phyloP scores from a whole-genome alignment of 2,329 filamentous ascomycete genomes.

The Ceratocystis colombiana region DNA sequence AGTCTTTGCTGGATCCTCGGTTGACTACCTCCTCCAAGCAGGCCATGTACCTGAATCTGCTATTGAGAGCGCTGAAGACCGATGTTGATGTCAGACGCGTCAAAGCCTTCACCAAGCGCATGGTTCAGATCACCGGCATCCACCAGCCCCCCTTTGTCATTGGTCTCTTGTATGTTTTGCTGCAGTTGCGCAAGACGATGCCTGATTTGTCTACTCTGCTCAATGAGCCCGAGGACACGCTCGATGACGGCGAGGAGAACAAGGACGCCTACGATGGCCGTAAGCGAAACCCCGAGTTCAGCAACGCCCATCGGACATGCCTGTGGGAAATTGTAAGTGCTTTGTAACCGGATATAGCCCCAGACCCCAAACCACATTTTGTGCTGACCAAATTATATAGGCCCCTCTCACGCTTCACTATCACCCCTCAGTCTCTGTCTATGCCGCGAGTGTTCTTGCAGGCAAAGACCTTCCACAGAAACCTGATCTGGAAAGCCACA shows the following conservation, averaged over 20 bases:
- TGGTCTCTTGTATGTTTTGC: constrained; percentile 80
- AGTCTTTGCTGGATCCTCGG: constrained; percentile 83
- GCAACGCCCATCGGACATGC: constrained; percentile 85
- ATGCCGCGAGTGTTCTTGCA: constrained; percentile 61
- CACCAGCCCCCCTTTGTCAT: constrained; percentile 91
- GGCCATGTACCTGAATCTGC: constrained; percentile 82
- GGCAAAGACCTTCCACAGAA: constrained; percentile 68
- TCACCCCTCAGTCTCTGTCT: constrained; percentile 84
- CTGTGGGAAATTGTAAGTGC: constrained; percentile 73
- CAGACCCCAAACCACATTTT: too few relatives aligned
- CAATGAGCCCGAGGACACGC: constrained; percentile 65
- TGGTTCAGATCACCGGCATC: constrained; percentile 75
- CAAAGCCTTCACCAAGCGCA: constrained; percentile 89
- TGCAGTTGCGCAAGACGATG: constrained; percentile 69
- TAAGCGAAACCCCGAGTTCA: constrained; percentile 84
- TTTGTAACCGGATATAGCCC: not conserved
- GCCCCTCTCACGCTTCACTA: constrained; percentile 69
- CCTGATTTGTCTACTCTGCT: constrained; percentile 69
- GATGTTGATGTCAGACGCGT: constrained; percentile 86
- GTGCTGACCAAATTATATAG: constrained; percentile 30
- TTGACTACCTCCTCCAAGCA: constrained; percentile 88
- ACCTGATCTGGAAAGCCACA: constrained; percentile 81
- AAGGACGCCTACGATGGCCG: constrained; percentile 62
- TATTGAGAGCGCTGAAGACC: constrained; percentile 78
- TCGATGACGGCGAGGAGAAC: constrained; percentile 50